Percentiles rank a stretch among this genome's conserved stretches.
phyloP scores from a whole-genome alignment of 495 filamentous ascomycete genomes.

The Hypoxylon lienhwacheense region DNA sequence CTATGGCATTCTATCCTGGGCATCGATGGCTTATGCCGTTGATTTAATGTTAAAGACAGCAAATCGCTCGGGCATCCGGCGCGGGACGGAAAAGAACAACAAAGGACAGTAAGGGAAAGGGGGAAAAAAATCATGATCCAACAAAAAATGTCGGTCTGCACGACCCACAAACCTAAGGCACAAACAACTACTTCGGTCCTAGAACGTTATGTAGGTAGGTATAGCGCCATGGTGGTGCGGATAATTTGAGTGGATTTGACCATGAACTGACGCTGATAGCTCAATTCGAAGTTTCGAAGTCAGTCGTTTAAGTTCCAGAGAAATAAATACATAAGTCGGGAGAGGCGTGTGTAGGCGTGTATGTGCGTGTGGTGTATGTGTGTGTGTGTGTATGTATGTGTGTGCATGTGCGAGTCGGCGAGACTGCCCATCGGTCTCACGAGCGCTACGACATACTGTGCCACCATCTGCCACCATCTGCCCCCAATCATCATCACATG shows the following conservation, averaged over 20 bases:
- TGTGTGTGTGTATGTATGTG: too few relatives aligned
- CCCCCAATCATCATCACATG: slow-evolving; percentile 23
- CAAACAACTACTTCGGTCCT: too few relatives aligned
- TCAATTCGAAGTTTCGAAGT: slow-evolving; percentile 9
- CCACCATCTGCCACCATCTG: slow-evolving; percentile 18
- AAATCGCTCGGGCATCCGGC: slow-evolving; percentile 20
- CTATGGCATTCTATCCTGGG: slow-evolving; percentile 12
- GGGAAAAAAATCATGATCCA: slow-evolving; percentile 12
- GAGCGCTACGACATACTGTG: slow-evolving; percentile 18
- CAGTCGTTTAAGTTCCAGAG: too few relatives aligned
- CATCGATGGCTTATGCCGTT: slow-evolving; percentile 23
- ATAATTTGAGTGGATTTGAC: slow-evolving; percentile 20
- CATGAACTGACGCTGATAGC: slow-evolving; percentile 18
- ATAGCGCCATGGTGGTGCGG: slow-evolving; percentile 28
- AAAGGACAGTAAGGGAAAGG: too few relatives aligned
- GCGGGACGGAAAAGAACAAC: slow-evolving; percentile 20
- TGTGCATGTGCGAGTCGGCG: slow-evolving; percentile 26
- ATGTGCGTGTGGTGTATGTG: too few relatives aligned
- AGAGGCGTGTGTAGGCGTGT: slow-evolving; percentile 13
- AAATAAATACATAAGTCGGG: slow-evolving; percentile 20
- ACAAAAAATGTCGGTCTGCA: slow-evolving; percentile 36
- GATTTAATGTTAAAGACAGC: slow-evolving; percentile 15
- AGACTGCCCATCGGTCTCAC: slow-evolving; percentile 21
- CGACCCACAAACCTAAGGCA: slow-evolving; percentile 23
- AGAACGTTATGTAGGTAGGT: too few relatives aligned